Evolutionary conservation across 129 eudicot species (phyloP).

Genomic region (Centaurea solstitialis): DNA sequence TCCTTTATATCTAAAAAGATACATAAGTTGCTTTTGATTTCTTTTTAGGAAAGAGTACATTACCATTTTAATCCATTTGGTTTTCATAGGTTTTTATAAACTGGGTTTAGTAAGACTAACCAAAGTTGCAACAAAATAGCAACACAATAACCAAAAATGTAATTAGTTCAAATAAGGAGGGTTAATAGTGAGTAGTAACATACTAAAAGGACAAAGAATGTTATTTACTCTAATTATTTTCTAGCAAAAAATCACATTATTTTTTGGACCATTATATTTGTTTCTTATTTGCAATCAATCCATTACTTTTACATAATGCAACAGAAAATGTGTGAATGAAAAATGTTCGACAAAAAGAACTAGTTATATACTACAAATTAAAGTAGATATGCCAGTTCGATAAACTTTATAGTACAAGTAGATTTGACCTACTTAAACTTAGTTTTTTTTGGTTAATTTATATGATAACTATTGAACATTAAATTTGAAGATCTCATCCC

Average conservation of each 20-base stretch:
- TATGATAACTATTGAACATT: neutral
- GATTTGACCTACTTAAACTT: neutral
- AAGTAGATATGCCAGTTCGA: neutral
- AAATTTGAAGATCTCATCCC: no score
- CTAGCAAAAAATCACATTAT: neutral
- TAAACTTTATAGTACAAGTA: neutral
- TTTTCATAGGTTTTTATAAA: neutral
- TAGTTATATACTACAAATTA: neutral
- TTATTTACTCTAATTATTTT: neutral
- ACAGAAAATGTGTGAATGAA: neutral
- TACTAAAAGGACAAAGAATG: neutral
- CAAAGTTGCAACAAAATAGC: neutral
- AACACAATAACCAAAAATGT: neutral
- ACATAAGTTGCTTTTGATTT: neutral
- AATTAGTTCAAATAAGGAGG: neutral
- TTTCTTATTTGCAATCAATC: neutral
- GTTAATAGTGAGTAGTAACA: neutral
- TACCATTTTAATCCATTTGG: neutral
- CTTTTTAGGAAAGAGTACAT: neutral
- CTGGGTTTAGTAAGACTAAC: neutral
- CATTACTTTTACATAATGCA: neutral
- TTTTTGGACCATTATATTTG: neutral
- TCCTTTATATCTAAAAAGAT: no score
- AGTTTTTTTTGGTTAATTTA: neutral
- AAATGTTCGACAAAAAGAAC: neutral